Conservation (phyloP, 768 basidiomycete species). For the Gymnopilus junonius region DNA sequence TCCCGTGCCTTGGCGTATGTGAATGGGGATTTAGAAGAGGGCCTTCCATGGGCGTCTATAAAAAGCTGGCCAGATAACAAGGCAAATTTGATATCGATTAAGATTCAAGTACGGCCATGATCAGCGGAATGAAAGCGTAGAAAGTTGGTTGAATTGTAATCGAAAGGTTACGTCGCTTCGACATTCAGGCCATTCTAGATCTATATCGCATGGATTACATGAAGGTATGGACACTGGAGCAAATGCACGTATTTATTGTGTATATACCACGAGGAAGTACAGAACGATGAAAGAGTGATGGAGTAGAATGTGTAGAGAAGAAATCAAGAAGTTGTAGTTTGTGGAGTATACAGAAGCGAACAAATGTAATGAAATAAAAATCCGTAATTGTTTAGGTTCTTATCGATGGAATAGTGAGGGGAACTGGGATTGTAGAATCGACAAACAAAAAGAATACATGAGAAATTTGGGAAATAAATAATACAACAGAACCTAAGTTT, state of each 20-base stretch:
- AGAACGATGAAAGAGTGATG: too few species aligned
- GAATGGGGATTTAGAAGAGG: background rate
- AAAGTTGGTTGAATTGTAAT: too few species aligned
- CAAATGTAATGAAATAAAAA: too few species aligned
- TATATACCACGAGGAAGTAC: background rate
- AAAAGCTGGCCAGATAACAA: background rate
- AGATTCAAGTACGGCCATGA: background rate
- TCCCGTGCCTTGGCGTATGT: background rate
- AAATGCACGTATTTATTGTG: background rate
- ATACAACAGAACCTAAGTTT: background rate
- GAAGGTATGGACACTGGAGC: background rate
- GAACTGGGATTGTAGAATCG: too few species aligned
- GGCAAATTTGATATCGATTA: background rate
- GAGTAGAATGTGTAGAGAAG: background rate
- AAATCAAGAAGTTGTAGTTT: background rate
- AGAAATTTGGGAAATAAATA: background rate
- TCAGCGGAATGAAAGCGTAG: background rate
- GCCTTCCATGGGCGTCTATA: conserved; percentile 1
- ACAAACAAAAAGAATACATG: too few species aligned
- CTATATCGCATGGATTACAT: too few species aligned
- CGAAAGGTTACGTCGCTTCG: too few species aligned
- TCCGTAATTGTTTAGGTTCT: too few species aligned
- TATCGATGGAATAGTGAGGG: too few species aligned
- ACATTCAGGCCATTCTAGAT: too few species aligned
- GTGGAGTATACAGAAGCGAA: background rate